Conservation (phyloP, 1,284 basidiomycete species). For the Vanrija sp. region DNA sequence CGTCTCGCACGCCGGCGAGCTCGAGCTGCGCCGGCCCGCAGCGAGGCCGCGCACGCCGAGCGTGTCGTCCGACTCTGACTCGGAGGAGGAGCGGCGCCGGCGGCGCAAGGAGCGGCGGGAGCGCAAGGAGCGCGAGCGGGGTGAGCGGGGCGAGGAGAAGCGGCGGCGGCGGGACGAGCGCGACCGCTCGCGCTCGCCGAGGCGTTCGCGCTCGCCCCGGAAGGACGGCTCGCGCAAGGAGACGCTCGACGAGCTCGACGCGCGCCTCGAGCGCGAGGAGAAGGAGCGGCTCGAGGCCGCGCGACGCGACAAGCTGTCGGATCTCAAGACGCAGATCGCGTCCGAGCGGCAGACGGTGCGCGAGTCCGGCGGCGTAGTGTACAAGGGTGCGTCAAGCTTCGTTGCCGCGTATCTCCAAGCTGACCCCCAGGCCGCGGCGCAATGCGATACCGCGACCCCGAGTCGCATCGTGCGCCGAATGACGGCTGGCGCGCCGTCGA, state of each 20-base stretch:
- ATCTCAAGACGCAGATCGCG: constrained; percentile 35
- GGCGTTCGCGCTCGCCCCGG: neutral
- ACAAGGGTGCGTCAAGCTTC: constrained; percentile 36
- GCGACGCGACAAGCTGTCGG: constrained; percentile 27
- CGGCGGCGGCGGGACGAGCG: neutral
- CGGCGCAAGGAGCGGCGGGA: constrained; percentile 18
- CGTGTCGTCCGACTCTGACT: neutral
- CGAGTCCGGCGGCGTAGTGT: constrained; percentile 39
- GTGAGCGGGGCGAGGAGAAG: constrained; percentile 17
- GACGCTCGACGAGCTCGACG: constrained; percentile 47
- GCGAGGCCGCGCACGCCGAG: constrained; percentile 13
- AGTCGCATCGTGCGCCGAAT: constrained; percentile 29
- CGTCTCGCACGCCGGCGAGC: constrained; percentile 78
- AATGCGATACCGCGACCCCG: constrained; percentile 48
- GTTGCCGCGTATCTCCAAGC: too few species aligned
- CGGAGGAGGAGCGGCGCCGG: constrained; percentile 11
- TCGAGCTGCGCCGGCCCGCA: constrained; percentile 61
- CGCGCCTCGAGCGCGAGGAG: constrained; percentile 47
- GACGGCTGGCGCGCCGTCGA: constrained; percentile 28
- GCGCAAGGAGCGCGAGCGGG: constrained; percentile 12
- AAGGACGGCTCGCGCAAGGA: constrained; percentile 17
- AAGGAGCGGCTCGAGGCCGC: constrained; percentile 41
- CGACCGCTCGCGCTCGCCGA: constrained; percentile 1
- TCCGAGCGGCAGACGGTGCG: constrained; percentile 27
- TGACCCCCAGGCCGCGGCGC: constrained; percentile 39